These are phyloP conservation scores for Amanita polypyramis DNA, from an alignment of 768 basidiomycete species.

Conservation along the genomic window DNA sequence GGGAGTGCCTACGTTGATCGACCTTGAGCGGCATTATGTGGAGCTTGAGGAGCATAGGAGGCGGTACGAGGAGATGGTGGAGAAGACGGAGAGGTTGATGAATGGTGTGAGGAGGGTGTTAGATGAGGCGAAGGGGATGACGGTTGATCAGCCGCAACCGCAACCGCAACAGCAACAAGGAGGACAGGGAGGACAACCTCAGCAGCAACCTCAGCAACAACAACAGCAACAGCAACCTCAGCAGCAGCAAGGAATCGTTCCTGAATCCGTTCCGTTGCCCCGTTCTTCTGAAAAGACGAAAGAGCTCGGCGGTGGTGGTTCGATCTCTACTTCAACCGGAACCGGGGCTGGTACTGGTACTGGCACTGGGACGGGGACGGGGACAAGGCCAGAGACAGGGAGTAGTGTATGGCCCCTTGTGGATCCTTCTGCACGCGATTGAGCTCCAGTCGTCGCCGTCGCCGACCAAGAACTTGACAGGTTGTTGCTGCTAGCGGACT, in stretches of 20 bases:
- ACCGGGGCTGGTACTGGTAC: no score
- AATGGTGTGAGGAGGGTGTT: conserved; percentile 60
- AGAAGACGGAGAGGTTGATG: conserved; percentile 67
- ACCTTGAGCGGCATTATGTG: conserved; percentile 64
- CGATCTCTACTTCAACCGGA: neutral
- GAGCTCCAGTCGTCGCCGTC: no score
- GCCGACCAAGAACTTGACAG: no score
- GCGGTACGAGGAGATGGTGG: conserved; percentile 63
- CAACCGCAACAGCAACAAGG: conserved; percentile 6
- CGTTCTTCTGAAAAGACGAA: no score
- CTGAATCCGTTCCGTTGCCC: neutral
- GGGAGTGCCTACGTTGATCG: conserved; percentile 36
- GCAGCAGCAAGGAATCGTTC: conserved; percentile 3
- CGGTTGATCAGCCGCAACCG: conserved; percentile 10
- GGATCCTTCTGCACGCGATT: conserved; percentile 18
- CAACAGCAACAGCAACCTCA: neutral
- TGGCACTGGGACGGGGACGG: conserved; percentile 10
- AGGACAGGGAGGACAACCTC: conserved; percentile 8
- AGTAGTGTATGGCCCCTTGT: conserved; percentile 23
- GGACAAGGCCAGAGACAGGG: conserved; percentile 16
- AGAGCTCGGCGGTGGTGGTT: conserved; percentile 3
- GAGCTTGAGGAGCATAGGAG: conserved; percentile 54
- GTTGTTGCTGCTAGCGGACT: no score
- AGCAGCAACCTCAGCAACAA: conserved; percentile 7
- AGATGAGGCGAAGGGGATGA: conserved; percentile 55